A percentile compares a stretch with the other conserved stretches of the same genome.
Evolutionary conservation across 345 rosid genomes (phyloP).

Genomic region (Alliaria petiolata): DNA sequence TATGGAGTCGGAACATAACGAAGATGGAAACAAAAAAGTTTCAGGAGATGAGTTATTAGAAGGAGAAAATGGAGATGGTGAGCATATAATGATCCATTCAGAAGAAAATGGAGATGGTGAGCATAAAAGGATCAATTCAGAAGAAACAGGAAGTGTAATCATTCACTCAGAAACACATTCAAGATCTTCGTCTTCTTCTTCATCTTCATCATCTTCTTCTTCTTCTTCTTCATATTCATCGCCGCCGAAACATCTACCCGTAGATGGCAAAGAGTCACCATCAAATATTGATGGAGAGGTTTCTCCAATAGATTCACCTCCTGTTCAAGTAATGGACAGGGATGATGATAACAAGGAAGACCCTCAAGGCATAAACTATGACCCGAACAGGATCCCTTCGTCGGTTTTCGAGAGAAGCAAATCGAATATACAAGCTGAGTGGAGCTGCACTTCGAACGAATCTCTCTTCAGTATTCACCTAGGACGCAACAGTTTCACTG

Average conservation of each 20-base stretch:
- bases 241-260: constrained; percentile 40
- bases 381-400: constrained; percentile 57
- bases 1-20: constrained; percentile 40
- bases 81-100: neutral
- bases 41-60: neutral
- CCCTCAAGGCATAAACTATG: constrained; percentile 10
- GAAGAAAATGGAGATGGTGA: constrained; percentile 14
- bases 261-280: neutral
- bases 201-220: constrained; percentile 32
- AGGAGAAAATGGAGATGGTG: neutral
- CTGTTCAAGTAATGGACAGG: constrained; percentile 72
- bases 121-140: constrained; percentile 1
- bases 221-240: constrained; percentile 35
- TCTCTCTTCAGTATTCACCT: constrained; percentile 70
- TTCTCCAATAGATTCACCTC: constrained; percentile 51
- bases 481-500: constrained; percentile 52
- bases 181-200: constrained; percentile 33
- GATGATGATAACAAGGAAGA: constrained; percentile 15
- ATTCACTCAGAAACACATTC: constrained; percentile 18
- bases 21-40: constrained; percentile 14
- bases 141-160: neutral
- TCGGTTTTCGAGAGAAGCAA: constrained; percentile 46
- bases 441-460: constrained; percentile 65
- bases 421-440: constrained; percentile 42
- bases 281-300: neutral